Evolutionary conservation across 352 stramenopile genomes (phyloP), one percentile per base, ranked within the genome.

Genomic region (Thalassiosira hispida): DNA sequence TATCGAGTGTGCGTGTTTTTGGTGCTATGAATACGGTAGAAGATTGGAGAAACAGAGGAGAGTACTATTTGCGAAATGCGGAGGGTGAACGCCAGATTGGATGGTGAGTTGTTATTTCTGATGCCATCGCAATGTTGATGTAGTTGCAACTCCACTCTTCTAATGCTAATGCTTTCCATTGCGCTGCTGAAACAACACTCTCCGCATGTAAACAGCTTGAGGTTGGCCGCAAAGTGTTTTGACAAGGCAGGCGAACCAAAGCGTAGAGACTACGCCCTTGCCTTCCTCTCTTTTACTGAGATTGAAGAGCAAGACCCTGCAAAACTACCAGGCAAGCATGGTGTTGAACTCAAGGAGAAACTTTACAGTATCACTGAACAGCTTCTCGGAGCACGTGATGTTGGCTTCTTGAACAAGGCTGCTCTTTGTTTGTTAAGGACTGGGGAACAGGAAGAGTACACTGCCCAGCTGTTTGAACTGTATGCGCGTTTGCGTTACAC

Each of bases 211-310:
- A 12, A 59, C 25, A 63, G 62, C 25, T 42, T 87, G 11, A 49
- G 79, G 18, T 65, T 87, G 64, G 79, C 79, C 23, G 79, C 79
- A 8, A 84, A 84, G 33, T 87, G 79, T 29, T 87, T 87, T 69
- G 75, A 87, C 27, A 87, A 84, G 35, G 61, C 75, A 57, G 75
- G 70, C 18, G 74, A 87, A 18, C 57, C 23, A 35, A 84, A 82
- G 46, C 53, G 72, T n/a, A 49, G 53, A 38, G 64, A 82, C 23
- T 67, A 64, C 57, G 68, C 79, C 5, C 29, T 84, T 1, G 74
- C 79, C 16, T 82, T 73, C 57, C 33, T 84, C 2, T 63, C 67
- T 46, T 87, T 82, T 52, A 67, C 60, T 18, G 70, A 84, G 22
- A 72, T 87, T 38, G 75, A 84, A 73, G 56, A 84, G 6, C 4